Conservation (phyloP, 345 rosid species). For the Salix viminalis region DNA sequence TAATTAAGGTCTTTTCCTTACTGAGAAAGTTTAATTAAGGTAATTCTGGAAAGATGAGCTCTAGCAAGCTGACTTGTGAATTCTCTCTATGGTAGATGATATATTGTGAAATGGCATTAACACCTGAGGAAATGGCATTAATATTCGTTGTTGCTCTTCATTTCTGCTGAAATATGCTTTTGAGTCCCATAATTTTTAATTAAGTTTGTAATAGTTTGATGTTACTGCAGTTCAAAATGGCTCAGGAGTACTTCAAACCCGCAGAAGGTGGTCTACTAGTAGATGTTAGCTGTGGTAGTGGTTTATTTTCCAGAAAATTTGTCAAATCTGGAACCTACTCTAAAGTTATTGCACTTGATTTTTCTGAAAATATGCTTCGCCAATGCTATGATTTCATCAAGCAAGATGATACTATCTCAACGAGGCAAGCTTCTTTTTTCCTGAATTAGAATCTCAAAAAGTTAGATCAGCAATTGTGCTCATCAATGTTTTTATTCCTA, state of each 20-base stretch:
- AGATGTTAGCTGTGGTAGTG: slow-evolving; percentile 96
- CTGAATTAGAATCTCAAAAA: slow-evolving; percentile 1
- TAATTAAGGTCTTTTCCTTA: not conserved
- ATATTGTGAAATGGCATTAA: slow-evolving; percentile 1
- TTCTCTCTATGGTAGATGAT: not conserved
- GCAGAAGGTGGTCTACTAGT: slow-evolving; percentile 74
- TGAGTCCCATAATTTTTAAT: not conserved
- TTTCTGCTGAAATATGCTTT: not conserved
- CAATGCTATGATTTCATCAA: slow-evolving; percentile 81
- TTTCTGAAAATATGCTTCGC: slow-evolving; percentile 94
- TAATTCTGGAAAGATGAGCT: not conserved
- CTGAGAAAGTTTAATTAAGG: not conserved
- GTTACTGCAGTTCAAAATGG: slow-evolving; percentile 78
- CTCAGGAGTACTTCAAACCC: slow-evolving; percentile 79
- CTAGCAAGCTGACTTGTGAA: not conserved
- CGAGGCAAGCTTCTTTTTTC: slow-evolving; percentile 27
- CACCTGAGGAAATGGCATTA: not conserved
- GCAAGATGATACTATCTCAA: slow-evolving; percentile 44
- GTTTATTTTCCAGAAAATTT: slow-evolving; percentile 84
- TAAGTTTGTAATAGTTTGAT: slow-evolving; percentile 2
- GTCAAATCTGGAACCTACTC: slow-evolving; percentile 73
- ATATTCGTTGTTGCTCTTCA: not conserved
- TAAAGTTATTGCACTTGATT: slow-evolving; percentile 82
- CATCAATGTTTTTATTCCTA: not conserved
- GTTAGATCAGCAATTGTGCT: not conserved